Evolutionary conservation across 805 yeast species (phyloP).

Genomic region (Blastobotrys mokoenaii): DNA sequence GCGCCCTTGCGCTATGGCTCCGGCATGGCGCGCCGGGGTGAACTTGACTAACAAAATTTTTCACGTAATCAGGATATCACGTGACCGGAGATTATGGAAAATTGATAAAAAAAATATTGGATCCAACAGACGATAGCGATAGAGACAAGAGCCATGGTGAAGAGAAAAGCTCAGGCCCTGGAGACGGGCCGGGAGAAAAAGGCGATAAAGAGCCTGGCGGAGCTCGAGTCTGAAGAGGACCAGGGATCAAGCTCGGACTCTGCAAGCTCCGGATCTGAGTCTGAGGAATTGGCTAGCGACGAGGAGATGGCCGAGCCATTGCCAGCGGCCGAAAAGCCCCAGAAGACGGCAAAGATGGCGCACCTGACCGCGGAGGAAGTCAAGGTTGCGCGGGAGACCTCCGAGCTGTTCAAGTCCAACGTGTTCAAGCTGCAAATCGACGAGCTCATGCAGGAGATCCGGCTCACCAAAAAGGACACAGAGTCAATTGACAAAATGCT

Average conservation of each 20-base stretch:
- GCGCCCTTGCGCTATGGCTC: too few relatives aligned
- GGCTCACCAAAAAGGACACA: slow-evolving; percentile 61
- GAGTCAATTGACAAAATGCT: slow-evolving; percentile 62
- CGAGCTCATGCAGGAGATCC: slow-evolving; percentile 75
- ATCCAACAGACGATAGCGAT: too few relatives aligned
- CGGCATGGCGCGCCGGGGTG: too few relatives aligned
- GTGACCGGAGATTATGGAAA: too few relatives aligned
- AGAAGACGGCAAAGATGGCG: slow-evolving; percentile 27
- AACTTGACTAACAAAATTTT: too few relatives aligned
- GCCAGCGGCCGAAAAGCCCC: slow-evolving; percentile 16
- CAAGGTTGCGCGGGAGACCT: slow-evolving; percentile 87
- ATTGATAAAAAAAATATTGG: too few relatives aligned
- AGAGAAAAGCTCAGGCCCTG: slow-evolving; percentile 2
- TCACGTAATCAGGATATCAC: too few relatives aligned
- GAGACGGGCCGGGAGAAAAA: slow-evolving; percentile 1
- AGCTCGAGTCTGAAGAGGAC: slow-evolving; percentile 4
- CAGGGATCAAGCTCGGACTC: neutral
- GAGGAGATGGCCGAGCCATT: slow-evolving; percentile 10
- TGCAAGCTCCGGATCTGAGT: too few relatives aligned
- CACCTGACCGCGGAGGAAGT: slow-evolving; percentile 63
- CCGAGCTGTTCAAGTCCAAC: slow-evolving; percentile 88
- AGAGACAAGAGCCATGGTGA: slow-evolving; percentile 2
- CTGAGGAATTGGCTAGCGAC: neutral
- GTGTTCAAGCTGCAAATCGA: slow-evolving; percentile 93
- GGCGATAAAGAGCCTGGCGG: slow-evolving; percentile 1